Base-by-base conservation (phyloP, 352 stramenopile species). In the Phytophthora agathidicida region DNA sequence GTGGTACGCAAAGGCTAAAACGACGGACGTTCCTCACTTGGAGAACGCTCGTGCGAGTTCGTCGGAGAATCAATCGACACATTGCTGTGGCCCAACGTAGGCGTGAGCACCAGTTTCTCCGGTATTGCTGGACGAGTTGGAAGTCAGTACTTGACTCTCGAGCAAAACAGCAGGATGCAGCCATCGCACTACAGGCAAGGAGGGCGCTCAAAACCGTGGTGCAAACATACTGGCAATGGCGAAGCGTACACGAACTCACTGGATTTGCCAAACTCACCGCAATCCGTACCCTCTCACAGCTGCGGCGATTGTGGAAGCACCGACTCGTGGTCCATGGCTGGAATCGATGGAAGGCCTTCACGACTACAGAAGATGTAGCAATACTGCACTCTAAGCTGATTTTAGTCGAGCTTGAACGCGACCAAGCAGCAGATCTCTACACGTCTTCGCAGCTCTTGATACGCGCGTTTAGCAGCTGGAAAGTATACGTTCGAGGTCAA, bases 381-480 rank as follows among this genome's bases (percentile, higher is more conserved):
- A 30, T 44, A 5, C 23, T 60, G 22, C 39, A 59, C 8, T 46
- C 50, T 4, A 38, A 51, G 5, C 38, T 68, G 28, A 24, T 68
- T 27, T 20, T 59, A n/a, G n/a, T 11, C 2, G 39, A 56, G 20
- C 35, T 68, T 3, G 45, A 59, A 14, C 23, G 31, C 1, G 22
- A 58, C 13, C 37, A 53, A 28, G 28, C 50, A 38, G 10, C 41
- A 19, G 27, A 26, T 11, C 17, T 8, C 10, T 16, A 60, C 13
- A 37, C 22, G 1, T 22, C 27, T 1, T 39, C 28, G 1, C 44
- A 45, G 13, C 28, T 62, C 27, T 39, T 65, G 32, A 23, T 60
- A 23, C 39, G 23, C 20, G 27, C n/a, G n/a, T 72, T 67, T 45
- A 60, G 36, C 23, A 55, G 49, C 16, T 67, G 58, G 61, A 61